Evolutionary conservation across 2,329 filamentous ascomycete genomes (phyloP).

Genomic region (Rhynchosporium agropyri): DNA sequence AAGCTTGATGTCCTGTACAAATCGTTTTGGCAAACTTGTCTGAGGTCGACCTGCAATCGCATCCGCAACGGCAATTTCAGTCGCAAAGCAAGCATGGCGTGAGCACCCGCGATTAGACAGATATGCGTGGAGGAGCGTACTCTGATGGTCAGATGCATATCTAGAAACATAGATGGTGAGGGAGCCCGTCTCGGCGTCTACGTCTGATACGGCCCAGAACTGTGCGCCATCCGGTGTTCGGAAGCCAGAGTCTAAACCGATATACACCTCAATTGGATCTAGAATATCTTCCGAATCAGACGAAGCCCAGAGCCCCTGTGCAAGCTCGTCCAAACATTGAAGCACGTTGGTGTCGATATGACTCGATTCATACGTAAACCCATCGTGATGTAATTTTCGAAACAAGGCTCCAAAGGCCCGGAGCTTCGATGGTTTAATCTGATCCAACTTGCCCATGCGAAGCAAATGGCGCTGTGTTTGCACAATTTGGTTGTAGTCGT

Average conservation of each 20-base stretch:
- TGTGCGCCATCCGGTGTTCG: constrained; percentile 11
- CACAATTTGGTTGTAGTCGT: constrained; percentile 16
- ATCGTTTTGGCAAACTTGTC: constrained; percentile 7
- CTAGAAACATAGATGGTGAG: constrained; percentile 15
- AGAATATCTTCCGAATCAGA: constrained; percentile 14
- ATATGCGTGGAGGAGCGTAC: constrained; percentile 15
- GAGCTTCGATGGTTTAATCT: constrained; percentile 13
- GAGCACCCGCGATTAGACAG: constrained; percentile 13
- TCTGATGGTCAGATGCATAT: constrained; percentile 14
- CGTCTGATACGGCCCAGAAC: constrained; percentile 17
- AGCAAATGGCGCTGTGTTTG: constrained; percentile 12
- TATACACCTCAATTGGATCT: constrained; percentile 18
- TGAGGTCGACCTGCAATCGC: not conserved
- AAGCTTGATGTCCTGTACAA: constrained; percentile 13
- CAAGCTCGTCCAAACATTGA: constrained; percentile 15
- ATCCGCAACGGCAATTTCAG: constrained; percentile 3
- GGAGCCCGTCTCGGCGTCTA: constrained; percentile 12
- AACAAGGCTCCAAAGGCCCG: constrained; percentile 11
- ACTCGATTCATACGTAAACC: not conserved
- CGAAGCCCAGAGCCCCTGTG: constrained; percentile 7
- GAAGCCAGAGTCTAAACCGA: constrained; percentile 15
- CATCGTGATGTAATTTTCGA: constrained; percentile 10
- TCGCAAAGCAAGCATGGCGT: constrained; percentile 14
- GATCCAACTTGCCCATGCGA: constrained; percentile 13
- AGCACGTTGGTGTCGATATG: constrained; percentile 10